A percentile compares a stretch with the other conserved stretches of the same genome.
phyloP scores from a whole-genome alignment of 495 filamentous ascomycete species.

The Parathielavia hyrcaniae region DNA sequence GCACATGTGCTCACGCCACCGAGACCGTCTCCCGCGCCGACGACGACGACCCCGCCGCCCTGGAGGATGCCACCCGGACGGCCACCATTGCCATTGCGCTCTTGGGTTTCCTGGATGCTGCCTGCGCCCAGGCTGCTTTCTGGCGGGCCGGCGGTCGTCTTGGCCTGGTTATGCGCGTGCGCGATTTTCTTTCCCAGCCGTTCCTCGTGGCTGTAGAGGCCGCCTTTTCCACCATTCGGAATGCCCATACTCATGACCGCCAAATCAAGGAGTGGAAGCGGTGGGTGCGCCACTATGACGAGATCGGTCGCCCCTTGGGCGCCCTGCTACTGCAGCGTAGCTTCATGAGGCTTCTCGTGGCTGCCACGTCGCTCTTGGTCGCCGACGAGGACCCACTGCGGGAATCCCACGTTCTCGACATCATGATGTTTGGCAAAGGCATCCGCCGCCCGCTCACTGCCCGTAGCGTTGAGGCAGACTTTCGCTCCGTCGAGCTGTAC shows the following conservation, averaged over 20 bases:
- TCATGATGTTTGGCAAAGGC: constrained; percentile 55
- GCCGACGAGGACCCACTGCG: constrained; percentile 53
- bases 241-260: constrained; percentile 47
- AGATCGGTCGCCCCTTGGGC: constrained; percentile 70
- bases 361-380: constrained; percentile 66
- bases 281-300: constrained; percentile 74
- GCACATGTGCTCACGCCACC: constrained; percentile 52
- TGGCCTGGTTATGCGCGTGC: constrained; percentile 60
- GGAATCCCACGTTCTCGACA: constrained; percentile 62
- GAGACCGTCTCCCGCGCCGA: constrained; percentile 40
- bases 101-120: constrained; percentile 79
- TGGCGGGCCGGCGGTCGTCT: constrained; percentile 69
- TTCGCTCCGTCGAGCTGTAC: constrained; percentile 59
- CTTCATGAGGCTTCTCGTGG: constrained; percentile 76
- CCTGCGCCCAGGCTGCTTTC: constrained; percentile 66
- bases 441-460: constrained; percentile 35
- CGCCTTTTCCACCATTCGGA: constrained; percentile 77
- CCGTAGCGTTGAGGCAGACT: constrained; percentile 42
- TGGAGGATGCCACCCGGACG: constrained; percentile 59
- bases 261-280: constrained; percentile 69
- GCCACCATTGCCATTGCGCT: constrained; percentile 73
- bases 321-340: constrained; percentile 86
- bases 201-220: constrained; percentile 81
- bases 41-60: constrained; percentile 46
- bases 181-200: constrained; percentile 66